Evolutionary conservation across 345 rosid genomes (phyloP).

Genomic region (Salix koriyanagi): DNA sequence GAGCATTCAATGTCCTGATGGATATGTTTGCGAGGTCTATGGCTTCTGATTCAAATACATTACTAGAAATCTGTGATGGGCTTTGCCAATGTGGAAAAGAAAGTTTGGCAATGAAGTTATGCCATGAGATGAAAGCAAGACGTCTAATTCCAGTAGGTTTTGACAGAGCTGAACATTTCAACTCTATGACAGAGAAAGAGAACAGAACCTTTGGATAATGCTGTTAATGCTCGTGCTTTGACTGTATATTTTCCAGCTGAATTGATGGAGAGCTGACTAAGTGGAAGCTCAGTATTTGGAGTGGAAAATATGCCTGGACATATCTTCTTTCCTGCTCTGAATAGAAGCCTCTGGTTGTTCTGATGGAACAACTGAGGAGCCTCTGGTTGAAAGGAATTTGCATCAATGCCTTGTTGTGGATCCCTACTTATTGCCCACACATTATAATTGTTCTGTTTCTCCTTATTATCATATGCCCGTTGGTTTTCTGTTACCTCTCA

Average conservation of each 20-base stretch:
- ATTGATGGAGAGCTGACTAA: too few species aligned
- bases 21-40: slow-evolving; percentile 57
- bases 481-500: too few species aligned
- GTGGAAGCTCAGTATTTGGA: too few species aligned
- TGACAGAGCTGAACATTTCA: slow-evolving; percentile 13
- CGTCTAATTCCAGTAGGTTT: slow-evolving; percentile 32
- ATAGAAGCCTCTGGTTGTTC: too few species aligned
- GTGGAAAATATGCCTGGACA: too few species aligned
- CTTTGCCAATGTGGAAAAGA: slow-evolving; percentile 47
- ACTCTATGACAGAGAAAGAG: slow-evolving; percentile 7
- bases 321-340: too few species aligned
- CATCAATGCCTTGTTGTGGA: too few species aligned
- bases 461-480: too few species aligned
- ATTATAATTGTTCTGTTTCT: too few species aligned
- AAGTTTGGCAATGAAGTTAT: slow-evolving; percentile 41
- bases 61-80: slow-evolving; percentile 43
- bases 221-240: background rate
- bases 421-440: too few species aligned
- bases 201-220: background rate
- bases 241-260: background rate
- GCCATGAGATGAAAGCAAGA: slow-evolving; percentile 39
- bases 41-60: slow-evolving; percentile 36
- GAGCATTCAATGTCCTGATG: slow-evolving; percentile 49
- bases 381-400: too few species aligned
- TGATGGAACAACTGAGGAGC: too few species aligned